phyloP scores from a whole-genome alignment of 2,329 filamentous ascomycete genomes.

The Conoideocrella luteorostrata region DNA sequence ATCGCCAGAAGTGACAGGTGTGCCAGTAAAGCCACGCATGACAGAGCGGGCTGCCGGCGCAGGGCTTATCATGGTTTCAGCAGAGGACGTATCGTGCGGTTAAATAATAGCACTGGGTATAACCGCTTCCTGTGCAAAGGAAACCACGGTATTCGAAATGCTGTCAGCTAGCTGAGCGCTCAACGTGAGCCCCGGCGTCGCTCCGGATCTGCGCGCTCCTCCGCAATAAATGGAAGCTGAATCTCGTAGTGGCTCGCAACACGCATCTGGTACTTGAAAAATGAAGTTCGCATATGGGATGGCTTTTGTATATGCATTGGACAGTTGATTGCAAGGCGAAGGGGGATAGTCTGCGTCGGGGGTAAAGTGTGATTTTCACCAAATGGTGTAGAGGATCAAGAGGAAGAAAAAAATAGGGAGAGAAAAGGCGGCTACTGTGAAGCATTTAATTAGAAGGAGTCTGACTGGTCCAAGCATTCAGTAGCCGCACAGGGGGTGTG shows the following conservation, averaged over 20 bases:
- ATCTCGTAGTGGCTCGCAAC: conserved; percentile 42
- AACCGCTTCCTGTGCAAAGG: background rate
- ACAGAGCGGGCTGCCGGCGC: conserved; percentile 45
- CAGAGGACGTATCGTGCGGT: background rate
- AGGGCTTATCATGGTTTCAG: conserved; percentile 37
- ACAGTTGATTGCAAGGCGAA: conserved; percentile 12
- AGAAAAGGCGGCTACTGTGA: background rate
- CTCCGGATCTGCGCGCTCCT: conserved; percentile 51
- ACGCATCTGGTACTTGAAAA: conserved; percentile 54
- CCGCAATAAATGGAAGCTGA: conserved; percentile 42
- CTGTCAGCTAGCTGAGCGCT: conserved; percentile 13
- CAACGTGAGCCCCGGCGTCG: conserved; percentile 49
- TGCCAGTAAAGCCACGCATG: conserved; percentile 51
- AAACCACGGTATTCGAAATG: conserved; percentile 10
- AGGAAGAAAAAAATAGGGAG: background rate
- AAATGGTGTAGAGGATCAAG: conserved; percentile 10
- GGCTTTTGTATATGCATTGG: conserved; percentile 53
- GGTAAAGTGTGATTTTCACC: conserved; percentile 9
- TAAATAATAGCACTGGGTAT: background rate
- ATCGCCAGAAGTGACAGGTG: conserved; percentile 48
- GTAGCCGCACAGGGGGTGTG: background rate
- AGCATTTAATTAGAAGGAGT: conserved; percentile 1
- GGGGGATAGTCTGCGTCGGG: conserved; percentile 8
- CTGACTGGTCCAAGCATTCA: no score
- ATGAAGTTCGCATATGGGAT: conserved; percentile 37